Conservation (phyloP, 495 filamentous ascomycete genomes). For the Platismatia glauca region DNA sequence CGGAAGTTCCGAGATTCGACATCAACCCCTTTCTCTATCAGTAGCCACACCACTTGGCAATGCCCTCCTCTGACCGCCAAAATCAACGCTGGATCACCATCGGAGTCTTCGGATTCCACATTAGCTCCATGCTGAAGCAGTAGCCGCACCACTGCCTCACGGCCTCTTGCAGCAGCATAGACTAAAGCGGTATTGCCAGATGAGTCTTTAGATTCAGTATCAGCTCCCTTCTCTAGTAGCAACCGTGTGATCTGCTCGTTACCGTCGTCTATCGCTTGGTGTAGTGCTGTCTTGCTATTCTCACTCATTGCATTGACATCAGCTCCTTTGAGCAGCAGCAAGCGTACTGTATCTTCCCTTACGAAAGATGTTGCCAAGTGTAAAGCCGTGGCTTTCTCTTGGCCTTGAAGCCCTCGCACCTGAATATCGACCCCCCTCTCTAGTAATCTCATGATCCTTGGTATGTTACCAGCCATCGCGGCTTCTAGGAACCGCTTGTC, state of each 20-base stretch:
- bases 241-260: conserved; percentile 28
- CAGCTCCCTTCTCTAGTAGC: conserved; percentile 31
- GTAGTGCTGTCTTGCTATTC: conserved; percentile 32
- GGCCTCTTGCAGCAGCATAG: conserved; percentile 35
- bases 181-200: conserved; percentile 36
- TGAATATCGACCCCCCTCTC: conserved; percentile 10
- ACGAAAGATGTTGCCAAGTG: conserved; percentile 33
- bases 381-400: conserved; percentile 31
- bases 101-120: neutral
- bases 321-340: conserved; percentile 26
- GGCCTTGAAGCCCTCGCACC: neutral
- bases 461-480: neutral
- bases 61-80: neutral
- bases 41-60: neutral
- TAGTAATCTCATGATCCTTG: conserved; percentile 21
- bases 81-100: neutral
- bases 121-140: conserved; percentile 32
- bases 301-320: conserved; percentile 31
- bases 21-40: conserved; percentile 6
- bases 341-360: conserved; percentile 22
- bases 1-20: conserved; percentile 15
- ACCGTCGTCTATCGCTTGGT: conserved; percentile 30
- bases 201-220: conserved; percentile 33
- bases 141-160: conserved; percentile 32
- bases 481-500: neutral